Base-by-base conservation (phyloP, 2,329 filamentous ascomycete genomes). In the Colletotrichum destructivum region DNA sequence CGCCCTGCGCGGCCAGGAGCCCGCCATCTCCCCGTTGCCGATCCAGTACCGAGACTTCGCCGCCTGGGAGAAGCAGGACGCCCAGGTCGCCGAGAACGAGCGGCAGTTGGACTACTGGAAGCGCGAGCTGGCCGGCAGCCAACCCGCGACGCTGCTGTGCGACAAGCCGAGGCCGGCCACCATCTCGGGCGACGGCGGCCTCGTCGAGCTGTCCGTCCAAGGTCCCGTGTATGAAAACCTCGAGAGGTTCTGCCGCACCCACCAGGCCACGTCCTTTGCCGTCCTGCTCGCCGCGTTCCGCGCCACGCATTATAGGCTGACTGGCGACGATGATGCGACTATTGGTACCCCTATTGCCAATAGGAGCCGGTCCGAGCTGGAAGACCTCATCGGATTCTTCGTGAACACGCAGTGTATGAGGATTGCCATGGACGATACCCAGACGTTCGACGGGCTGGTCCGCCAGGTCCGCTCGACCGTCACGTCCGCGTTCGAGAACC, bases 121-220 rank as follows among this genome's bases (percentile, higher is more conserved):
- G 18, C 38, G 21, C 7, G 26, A 66, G 46, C 16, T 66, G 21
- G 86, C 88, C 63, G 76, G 82, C 21, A 49, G 42, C 21, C 46
- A 35, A 7, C 59, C 59, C 1, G 59, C 59, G 4, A 51, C 23
- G 3, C 59, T 62, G n/a, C 16, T 62, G 59, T 47, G 44, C 0
- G 59, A 66, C 31, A 66, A 72, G 12, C 68, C 76, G 1, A 66
- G 76, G 1, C 76, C 76, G 0, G 56, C 69, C 23, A 57, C 74
- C 0, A 16, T 76, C 0, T 75, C 76, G 2, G 76, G 76, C 0
- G 21, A 67, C 7, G 73, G 74, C 2, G 74, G 66, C 0, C 44
- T 52, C 0, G 55, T 73, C 4, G 31, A 69, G 1, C 31, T 75
- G 0, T 51, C 35, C 1, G 72, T 78, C 1, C 71, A 75, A 0